These are phyloP conservation scores for Mycosphaerella sp. DNA, from an alignment of 2,329 filamentous ascomycete genomes.

Conservation along the genomic window DNA sequence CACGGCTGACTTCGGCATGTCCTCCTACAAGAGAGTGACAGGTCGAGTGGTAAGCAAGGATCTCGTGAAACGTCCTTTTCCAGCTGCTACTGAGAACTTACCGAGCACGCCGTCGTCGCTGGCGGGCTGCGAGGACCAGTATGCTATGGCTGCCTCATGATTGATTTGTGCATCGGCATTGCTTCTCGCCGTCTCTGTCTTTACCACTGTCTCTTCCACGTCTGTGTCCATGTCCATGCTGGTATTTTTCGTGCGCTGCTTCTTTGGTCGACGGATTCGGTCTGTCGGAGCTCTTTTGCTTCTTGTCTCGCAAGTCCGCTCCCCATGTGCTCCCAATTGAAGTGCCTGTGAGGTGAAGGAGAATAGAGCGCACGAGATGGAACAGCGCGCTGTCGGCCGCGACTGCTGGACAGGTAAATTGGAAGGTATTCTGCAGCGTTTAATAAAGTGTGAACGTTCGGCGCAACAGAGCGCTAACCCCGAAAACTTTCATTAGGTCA, in stretches of 20 bases:
- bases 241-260: slow-evolving; percentile 1
- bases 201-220: slow-evolving; percentile 4
- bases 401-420: too few relatives aligned
- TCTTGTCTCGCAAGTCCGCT: slow-evolving; percentile 13
- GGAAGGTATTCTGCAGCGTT: too few relatives aligned
- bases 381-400: too few relatives aligned
- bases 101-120: slow-evolving; percentile 69
- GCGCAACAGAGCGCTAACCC: too few relatives aligned
- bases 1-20: slow-evolving; percentile 59
- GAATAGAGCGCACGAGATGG: too few relatives aligned
- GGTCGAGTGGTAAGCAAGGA: too few relatives aligned
- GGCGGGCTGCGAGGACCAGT: slow-evolving; percentile 49
- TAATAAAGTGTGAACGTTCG: too few relatives aligned
- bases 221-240: slow-evolving; percentile 2
- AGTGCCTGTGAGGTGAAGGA: neutral
- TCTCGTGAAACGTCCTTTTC: too few relatives aligned
- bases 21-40: slow-evolving; percentile 39
- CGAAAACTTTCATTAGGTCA: too few relatives aligned
- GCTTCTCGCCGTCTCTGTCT: slow-evolving; percentile 3
- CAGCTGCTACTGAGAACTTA: too few relatives aligned
- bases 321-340: neutral
- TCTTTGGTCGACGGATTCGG: slow-evolving; percentile 7
- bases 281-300: slow-evolving; percentile 11
- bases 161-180: slow-evolving; percentile 36
- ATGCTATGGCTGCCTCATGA: slow-evolving; percentile 39